Percentiles rank a stretch among this genome's conserved stretches.
phyloP scores from a whole-genome alignment of 1,139 yeast genomes.

The Debaryomyces psychrophilus region DNA sequence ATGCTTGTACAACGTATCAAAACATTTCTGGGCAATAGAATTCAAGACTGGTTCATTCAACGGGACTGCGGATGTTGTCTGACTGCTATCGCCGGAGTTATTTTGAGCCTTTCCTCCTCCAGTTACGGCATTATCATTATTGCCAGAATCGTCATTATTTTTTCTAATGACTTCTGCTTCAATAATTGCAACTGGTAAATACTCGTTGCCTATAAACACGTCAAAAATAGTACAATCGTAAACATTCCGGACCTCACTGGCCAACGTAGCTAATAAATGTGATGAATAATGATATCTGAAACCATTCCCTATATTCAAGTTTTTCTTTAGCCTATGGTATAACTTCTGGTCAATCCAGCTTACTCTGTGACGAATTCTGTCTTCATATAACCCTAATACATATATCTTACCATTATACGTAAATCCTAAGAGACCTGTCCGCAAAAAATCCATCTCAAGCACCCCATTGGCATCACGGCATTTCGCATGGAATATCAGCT shows the following conservation, averaged over 20 bases:
- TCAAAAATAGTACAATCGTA: constrained; percentile 94
- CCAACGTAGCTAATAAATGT: constrained; percentile 79
- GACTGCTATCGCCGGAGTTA: constrained; percentile 11
- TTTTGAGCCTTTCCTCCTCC: constrained; percentile 19
- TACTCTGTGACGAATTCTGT: constrained; percentile 77
- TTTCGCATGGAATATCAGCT: constrained; percentile 77
- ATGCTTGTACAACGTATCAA: constrained; percentile 65
- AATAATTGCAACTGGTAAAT: constrained; percentile 81
- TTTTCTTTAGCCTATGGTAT: constrained; percentile 34
- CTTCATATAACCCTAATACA: constrained; percentile 88
- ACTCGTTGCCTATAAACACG: constrained; percentile 79
- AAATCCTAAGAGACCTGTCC: constrained; percentile 92
- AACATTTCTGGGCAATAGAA: constrained; percentile 74
- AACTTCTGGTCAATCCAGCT: constrained; percentile 62
- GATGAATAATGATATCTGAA: constrained; percentile 79
- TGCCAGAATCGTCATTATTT: constrained; percentile 30
- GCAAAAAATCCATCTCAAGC: constrained; percentile 74
- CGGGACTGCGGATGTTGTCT: constrained; percentile 38
- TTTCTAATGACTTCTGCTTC: constrained; percentile 76
- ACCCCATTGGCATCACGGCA: constrained; percentile 72
- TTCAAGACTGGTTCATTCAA: constrained; percentile 64
- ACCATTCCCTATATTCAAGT: constrained; percentile 39
- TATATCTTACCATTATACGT: constrained; percentile 84
- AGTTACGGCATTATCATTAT: constrained; percentile 16
- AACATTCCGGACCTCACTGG: constrained; percentile 78